Conservation (phyloP, 129 eudicot genomes). For the Chrysanthemum seticuspe region DNA sequence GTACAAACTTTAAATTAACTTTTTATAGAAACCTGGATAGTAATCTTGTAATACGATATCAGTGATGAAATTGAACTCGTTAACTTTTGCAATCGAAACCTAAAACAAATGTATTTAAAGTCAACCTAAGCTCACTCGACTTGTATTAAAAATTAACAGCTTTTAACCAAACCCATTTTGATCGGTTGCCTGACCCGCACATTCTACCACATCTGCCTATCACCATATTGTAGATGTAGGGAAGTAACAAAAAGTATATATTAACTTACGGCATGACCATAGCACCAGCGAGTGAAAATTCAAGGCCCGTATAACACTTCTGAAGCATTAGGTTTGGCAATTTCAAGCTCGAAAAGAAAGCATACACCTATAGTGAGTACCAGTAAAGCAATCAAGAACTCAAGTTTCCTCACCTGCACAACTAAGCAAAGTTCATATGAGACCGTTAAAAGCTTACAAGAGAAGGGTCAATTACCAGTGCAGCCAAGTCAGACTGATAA, state of each 20-base stretch:
- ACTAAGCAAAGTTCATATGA: conserved; percentile 69
- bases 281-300: conserved; percentile 96
- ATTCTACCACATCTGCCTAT: conserved; percentile 3
- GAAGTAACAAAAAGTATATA: neutral
- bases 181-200: neutral
- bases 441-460: conserved; percentile 85
- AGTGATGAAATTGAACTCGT: neutral
- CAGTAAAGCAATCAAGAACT: conserved; percentile 72
- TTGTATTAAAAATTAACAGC: neutral
- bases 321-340: conserved; percentile 79
- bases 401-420: conserved; percentile 92
- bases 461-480: conserved; percentile 79
- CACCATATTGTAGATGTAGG: conserved; percentile 6
- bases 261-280: conserved; percentile 99
- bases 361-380: conserved; percentile 61
- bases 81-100: neutral
- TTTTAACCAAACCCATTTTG: neutral
- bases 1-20: too few relatives aligned
- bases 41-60: neutral
- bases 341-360: conserved; percentile 80
- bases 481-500: conserved; percentile 50
- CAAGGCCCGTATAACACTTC: conserved; percentile 79
- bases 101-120: neutral
- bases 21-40: too few relatives aligned
- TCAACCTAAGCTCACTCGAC: neutral